Conservation (phyloP, 345 rosid genomes). For the Schrenkiella parvula region DNA sequence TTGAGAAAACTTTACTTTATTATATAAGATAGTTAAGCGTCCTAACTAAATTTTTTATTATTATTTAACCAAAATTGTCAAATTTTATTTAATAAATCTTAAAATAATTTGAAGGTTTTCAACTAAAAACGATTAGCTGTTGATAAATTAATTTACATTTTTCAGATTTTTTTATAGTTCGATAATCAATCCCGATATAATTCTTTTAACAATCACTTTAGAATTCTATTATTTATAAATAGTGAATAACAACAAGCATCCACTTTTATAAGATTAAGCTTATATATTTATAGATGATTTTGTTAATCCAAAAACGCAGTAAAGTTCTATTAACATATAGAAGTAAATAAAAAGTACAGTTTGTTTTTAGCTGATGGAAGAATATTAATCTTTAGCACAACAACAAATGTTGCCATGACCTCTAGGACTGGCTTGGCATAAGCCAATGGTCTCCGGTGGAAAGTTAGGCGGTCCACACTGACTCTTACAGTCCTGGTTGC, state of each 20-base stretch:
- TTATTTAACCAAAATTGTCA: no score
- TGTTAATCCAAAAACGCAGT: neutral
- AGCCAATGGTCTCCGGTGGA: neutral
- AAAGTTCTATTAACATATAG: neutral
- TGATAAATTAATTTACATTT: neutral
- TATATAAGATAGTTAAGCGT: no score
- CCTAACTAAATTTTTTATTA: no score
- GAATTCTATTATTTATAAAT: neutral
- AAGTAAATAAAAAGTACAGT: neutral
- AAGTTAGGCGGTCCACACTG: slow-evolving; percentile 22
- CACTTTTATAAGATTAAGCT: neutral
- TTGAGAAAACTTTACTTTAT: no score
- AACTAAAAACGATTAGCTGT: neutral
- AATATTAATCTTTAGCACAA: neutral
- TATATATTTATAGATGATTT: no score
- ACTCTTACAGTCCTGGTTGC: neutral
- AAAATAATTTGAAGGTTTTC: no score
- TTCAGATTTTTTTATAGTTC: neutral
- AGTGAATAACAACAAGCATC: neutral
- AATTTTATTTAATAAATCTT: no score
- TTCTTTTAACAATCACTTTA: neutral
- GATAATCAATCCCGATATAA: neutral
- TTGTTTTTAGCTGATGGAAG: neutral
- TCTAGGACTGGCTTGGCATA: slow-evolving; percentile 20
- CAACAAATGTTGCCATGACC: slow-evolving; percentile 26